Evolutionary conservation across 1,284 basidiomycete species (phyloP).

Genomic region (Papiliotrema laurentii): DNA sequence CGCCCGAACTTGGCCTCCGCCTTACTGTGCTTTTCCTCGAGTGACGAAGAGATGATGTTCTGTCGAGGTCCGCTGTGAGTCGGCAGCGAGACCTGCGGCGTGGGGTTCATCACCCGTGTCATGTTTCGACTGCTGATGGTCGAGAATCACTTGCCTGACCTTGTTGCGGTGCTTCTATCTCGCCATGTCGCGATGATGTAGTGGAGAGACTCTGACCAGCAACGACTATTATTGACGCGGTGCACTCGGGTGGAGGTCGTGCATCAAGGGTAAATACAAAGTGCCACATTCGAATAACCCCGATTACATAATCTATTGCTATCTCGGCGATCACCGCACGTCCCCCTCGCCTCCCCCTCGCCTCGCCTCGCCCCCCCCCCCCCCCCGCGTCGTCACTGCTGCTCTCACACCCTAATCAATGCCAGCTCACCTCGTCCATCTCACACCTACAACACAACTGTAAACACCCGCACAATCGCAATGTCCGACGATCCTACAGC

Average conservation of each 20-base stretch:
- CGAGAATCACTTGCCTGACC: neutral
- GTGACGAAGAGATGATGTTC: constrained; percentile 7
- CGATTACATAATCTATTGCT: neutral
- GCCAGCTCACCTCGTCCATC: neutral
- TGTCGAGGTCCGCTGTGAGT: neutral
- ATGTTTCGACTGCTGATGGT: neutral
- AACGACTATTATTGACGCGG: neutral
- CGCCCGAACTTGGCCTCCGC: neutral
- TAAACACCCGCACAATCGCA: constrained; percentile 4
- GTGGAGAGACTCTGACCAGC: neutral
- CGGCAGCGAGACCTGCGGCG: neutral
- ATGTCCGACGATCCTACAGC: constrained; percentile 49
- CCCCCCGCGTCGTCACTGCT: neutral
- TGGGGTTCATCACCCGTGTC: neutral
- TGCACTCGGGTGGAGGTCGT: no score
- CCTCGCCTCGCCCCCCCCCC: no score
- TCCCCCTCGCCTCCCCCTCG: neutral
- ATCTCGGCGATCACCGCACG: no score
- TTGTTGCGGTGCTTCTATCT: neutral
- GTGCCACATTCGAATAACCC: neutral
- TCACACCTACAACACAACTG: constrained; percentile 1
- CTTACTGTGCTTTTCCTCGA: constrained; percentile 12
- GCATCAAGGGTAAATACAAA: no score
- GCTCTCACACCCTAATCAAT: neutral
- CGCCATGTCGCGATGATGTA: neutral